These are phyloP conservation scores for Ustilago shanxiensis DNA, from an alignment of 1,284 basidiomycete species.

Conservation along the genomic window DNA sequence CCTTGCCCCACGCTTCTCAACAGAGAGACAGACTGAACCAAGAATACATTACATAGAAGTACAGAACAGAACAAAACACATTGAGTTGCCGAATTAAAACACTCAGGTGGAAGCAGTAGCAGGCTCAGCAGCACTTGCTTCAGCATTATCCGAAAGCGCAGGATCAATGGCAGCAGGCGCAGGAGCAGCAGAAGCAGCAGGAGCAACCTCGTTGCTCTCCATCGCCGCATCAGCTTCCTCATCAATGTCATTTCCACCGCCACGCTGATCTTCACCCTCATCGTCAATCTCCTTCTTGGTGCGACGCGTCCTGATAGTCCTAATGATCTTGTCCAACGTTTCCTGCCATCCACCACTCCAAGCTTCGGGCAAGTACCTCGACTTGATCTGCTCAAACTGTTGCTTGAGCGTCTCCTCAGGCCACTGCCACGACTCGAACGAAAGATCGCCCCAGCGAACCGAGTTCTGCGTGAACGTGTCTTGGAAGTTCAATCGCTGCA, in stretches of 20 bases:
- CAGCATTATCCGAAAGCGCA: slow-evolving; percentile 16
- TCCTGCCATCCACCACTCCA: slow-evolving; percentile 43
- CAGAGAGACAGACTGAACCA: background rate
- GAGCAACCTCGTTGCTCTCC: background rate
- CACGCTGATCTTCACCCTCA: slow-evolving; percentile 36
- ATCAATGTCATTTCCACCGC: background rate
- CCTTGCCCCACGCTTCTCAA: no score
- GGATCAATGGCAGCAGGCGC: slow-evolving; percentile 35
- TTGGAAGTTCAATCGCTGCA: slow-evolving; percentile 55
- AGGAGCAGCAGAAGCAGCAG: slow-evolving; percentile 1
- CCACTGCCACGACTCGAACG: slow-evolving; percentile 47
- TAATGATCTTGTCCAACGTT: slow-evolving; percentile 48
- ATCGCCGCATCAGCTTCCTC: background rate
- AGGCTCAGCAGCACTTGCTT: slow-evolving; percentile 10
- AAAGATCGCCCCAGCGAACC: slow-evolving; percentile 36
- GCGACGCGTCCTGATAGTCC: slow-evolving; percentile 30
- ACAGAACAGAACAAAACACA: slow-evolving; percentile 10
- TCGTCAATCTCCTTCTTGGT: slow-evolving; percentile 50
- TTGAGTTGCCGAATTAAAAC: no score
- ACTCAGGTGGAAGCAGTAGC: slow-evolving; percentile 19
- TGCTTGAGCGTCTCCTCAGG: slow-evolving; percentile 42
- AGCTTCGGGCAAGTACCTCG: slow-evolving; percentile 41
- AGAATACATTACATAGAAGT: slow-evolving; percentile 34
- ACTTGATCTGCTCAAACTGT: slow-evolving; percentile 50
- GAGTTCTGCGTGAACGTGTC: slow-evolving; percentile 18